phyloP scores from a whole-genome alignment of 2,329 filamentous ascomycete species.

The Alternaria consortialis region DNA sequence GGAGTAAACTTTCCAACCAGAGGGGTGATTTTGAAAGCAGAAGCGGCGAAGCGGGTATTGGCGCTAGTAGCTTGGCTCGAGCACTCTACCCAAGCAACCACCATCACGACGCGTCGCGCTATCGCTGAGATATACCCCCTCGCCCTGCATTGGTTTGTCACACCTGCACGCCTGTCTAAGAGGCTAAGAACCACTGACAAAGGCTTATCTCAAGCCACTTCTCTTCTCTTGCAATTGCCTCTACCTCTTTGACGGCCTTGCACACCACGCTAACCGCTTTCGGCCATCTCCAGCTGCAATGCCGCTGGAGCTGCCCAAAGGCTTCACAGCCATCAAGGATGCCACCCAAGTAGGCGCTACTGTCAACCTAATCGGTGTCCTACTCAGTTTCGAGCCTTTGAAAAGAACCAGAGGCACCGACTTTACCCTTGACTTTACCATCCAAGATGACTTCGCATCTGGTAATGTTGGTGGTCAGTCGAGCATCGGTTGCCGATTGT shows the following conservation, averaged over 20 bases:
- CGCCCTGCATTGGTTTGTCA: neutral
- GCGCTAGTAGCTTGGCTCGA: constrained; percentile 27
- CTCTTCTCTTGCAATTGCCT: neutral
- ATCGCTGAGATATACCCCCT: neutral
- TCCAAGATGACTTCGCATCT: constrained; percentile 50
- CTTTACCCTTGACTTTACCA: constrained; percentile 50
- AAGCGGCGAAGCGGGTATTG: constrained; percentile 42
- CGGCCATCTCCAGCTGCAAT: constrained; percentile 14
- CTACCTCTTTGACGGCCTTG: constrained; percentile 4
- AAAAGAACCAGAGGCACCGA: constrained; percentile 64
- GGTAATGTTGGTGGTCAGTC: constrained; percentile 24
- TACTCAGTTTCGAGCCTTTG: constrained; percentile 68
- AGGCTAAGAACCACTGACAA: neutral
- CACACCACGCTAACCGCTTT: constrained; percentile 26
- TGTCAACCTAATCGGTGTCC: constrained; percentile 73
- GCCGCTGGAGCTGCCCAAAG: constrained; percentile 34
- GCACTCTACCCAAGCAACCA: constrained; percentile 29
- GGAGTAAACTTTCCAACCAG: constrained; percentile 40
- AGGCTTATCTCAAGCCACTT: neutral
- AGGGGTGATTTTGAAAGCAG: constrained; percentile 47
- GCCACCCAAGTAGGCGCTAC: constrained; percentile 31
- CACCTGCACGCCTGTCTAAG: neutral
- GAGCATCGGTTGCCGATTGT: constrained; percentile 38
- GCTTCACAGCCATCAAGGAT: constrained; percentile 59
- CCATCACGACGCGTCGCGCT: constrained; percentile 14